These are phyloP conservation scores for Myxozyma nipponensis DNA, from an alignment of 805 yeast genomes.

Conservation along the genomic window DNA sequence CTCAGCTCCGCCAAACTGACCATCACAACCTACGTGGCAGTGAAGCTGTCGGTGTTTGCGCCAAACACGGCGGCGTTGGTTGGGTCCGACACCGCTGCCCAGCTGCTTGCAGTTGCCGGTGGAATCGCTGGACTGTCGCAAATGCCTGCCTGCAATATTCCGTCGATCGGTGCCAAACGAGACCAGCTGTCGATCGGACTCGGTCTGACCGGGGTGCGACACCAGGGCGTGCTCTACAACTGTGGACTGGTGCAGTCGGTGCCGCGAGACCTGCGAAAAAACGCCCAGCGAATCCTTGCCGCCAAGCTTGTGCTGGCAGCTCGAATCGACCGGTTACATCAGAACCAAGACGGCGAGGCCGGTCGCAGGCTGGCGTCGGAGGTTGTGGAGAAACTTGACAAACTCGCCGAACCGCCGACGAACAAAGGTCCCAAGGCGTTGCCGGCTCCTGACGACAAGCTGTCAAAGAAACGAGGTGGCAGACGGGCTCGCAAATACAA, in stretches of 20 bases:
- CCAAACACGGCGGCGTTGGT: conserved; percentile 76
- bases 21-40: conserved; percentile 54
- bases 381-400: conserved; percentile 59
- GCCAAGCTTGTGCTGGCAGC: conserved; percentile 82
- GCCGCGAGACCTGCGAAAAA: conserved; percentile 56
- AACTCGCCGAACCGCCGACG: conserved; percentile 74
- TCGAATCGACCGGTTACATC: conserved; percentile 61
- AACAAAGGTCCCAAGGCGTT: conserved; percentile 56
- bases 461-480: conserved; percentile 85
- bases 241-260: conserved; percentile 56
- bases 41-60: conserved; percentile 56
- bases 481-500: conserved; percentile 71
- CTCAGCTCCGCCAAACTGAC: conserved; percentile 44
- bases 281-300: conserved; percentile 72
- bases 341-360: conserved; percentile 44
- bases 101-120: conserved; percentile 63
- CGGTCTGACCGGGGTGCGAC: conserved; percentile 49
- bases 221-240: conserved; percentile 66
- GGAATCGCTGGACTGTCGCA: conserved; percentile 61
- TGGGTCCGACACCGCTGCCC: conserved; percentile 70
- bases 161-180: conserved; percentile 65
- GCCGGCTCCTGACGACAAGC: conserved; percentile 69
- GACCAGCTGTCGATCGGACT: conserved; percentile 39
- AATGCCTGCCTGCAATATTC: conserved; percentile 79
- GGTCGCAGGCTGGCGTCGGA: conserved; percentile 63